Percentiles rank a stretch among this genome's conserved stretches.
These are phyloP conservation scores for Penicillium sp. DNA, from an alignment of 2,329 filamentous ascomycete species.

Conservation along the genomic window DNA sequence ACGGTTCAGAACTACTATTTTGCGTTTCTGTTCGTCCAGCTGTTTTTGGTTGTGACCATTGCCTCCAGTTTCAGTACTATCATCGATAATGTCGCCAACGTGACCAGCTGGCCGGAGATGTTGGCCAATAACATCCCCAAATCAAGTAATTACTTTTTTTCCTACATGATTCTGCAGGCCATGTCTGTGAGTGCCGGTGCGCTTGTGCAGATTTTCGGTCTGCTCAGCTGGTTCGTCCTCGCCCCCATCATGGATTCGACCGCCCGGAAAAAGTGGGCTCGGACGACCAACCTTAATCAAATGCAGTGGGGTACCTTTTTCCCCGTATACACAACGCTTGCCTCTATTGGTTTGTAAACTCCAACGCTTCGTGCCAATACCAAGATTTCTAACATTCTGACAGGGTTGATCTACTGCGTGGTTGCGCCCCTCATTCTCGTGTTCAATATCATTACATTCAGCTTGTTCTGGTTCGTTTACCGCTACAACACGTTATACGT, in stretches of 20 bases:
- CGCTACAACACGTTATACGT: conserved; percentile 97
- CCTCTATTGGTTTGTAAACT: conserved; percentile 66
- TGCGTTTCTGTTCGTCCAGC: conserved; percentile 85
- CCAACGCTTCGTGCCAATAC: background rate
- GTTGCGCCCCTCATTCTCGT: conserved; percentile 85
- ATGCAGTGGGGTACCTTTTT: conserved; percentile 93
- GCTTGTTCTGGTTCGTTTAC: conserved; percentile 87
- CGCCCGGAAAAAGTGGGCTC: conserved; percentile 71
- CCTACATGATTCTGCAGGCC: conserved; percentile 94
- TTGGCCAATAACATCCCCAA: conserved; percentile 77
- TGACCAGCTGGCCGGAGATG: conserved; percentile 66
- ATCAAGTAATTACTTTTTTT: conserved; percentile 95
- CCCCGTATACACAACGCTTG: conserved; percentile 93
- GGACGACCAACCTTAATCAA: conserved; percentile 71
- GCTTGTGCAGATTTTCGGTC: conserved; percentile 72
- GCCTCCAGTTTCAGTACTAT: conserved; percentile 67
- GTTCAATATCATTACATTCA: conserved; percentile 90
- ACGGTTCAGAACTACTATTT: conserved; percentile 94
- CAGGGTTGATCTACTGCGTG: conserved; percentile 74
- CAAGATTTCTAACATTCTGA: conserved; percentile 6
- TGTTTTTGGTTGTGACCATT: conserved; percentile 89
- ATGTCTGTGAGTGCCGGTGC: conserved; percentile 86
- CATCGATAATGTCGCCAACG: conserved; percentile 59
- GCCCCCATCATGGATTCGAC: conserved; percentile 80
- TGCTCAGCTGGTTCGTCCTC: conserved; percentile 76